phyloP scores from a whole-genome alignment of 208 protist species.

The Crithidia brevicula region DNA sequence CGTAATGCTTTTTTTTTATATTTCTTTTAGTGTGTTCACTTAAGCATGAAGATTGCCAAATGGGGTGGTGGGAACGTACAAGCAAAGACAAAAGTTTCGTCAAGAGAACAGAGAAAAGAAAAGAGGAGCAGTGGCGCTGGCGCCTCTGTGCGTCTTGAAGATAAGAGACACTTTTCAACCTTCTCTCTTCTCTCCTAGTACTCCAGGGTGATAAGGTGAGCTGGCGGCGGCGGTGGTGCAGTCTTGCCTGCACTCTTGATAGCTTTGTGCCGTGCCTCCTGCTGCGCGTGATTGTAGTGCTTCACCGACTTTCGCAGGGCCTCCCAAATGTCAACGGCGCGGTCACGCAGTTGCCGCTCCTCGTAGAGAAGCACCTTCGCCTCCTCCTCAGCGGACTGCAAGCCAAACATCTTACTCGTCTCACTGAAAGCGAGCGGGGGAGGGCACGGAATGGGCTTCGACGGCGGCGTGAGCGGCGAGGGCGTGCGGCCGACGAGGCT shows the following conservation, averaged over 20 bases:
- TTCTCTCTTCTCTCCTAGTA: too few relatives aligned
- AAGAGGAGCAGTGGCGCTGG: too few relatives aligned
- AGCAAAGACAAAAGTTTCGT: too few relatives aligned
- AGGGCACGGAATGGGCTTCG: slow-evolving; percentile 5
- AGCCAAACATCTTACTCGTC: slow-evolving; percentile 36
- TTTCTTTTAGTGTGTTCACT: not conserved
- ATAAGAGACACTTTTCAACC: too few relatives aligned
- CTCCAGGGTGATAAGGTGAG: slow-evolving; percentile 21
- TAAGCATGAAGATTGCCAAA: too few relatives aligned
- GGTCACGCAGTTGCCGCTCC: slow-evolving; percentile 33
- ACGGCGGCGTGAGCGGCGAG: slow-evolving; percentile 7
- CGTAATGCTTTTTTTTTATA: slow-evolving; percentile 3
- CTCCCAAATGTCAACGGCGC: slow-evolving; percentile 49
- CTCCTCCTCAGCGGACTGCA: slow-evolving; percentile 46
- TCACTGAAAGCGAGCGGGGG: slow-evolving; percentile 13
- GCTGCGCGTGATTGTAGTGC: slow-evolving; percentile 43
- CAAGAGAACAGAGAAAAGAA: too few relatives aligned
- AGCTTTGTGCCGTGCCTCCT: slow-evolving; percentile 23
- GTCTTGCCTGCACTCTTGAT: slow-evolving; percentile 13
- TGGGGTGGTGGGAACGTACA: too few relatives aligned
- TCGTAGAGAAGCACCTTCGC: slow-evolving; percentile 33
- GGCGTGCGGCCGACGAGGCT: not conserved
- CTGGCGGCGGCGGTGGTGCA: slow-evolving; percentile 1
- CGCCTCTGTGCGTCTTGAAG: too few relatives aligned
- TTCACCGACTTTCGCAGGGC: slow-evolving; percentile 45